These are phyloP conservation scores for Trichoderma lentiforme DNA, from an alignment of 2,329 filamentous ascomycete species.

Conservation along the genomic window DNA sequence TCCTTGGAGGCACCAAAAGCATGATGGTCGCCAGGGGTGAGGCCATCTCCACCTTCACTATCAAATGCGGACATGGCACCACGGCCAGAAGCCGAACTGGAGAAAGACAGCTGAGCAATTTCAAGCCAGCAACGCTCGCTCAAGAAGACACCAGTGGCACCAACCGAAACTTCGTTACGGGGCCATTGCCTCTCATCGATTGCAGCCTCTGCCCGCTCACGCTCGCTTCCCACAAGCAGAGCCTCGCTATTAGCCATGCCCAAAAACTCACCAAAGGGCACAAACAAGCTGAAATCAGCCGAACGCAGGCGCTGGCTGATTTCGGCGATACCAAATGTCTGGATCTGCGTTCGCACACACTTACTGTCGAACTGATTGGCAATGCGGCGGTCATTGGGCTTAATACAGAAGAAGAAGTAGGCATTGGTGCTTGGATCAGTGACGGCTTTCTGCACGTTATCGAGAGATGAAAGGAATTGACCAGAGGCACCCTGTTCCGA, in stretches of 20 bases:
- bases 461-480: conserved; percentile 84
- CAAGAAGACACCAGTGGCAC: conserved; percentile 89
- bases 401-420: conserved; percentile 96
- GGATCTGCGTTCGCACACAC: conserved; percentile 89
- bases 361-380: conserved; percentile 99
- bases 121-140: conserved; percentile 96
- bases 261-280: conserved; percentile 94
- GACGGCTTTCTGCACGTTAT: conserved; percentile 86
- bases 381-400: conserved; percentile 94
- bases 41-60: conserved; percentile 60
- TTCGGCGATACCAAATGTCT: conserved; percentile 93
- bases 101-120: conserved; percentile 70
- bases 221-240: conserved; percentile 85
- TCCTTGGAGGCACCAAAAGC: conserved; percentile 63
- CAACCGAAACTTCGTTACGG: conserved; percentile 82
- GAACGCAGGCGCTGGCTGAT: conserved; percentile 91
- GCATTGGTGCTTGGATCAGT: conserved; percentile 79
- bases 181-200: conserved; percentile 92
- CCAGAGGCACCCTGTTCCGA: conserved; percentile 83
- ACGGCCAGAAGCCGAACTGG: conserved; percentile 48
- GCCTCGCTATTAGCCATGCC: conserved; percentile 81
- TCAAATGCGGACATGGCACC: conserved; percentile 45
- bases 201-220: conserved; percentile 86
- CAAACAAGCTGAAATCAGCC: conserved; percentile 91
- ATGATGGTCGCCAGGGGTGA: conserved; percentile 57